These are phyloP conservation scores for Auxenochlorella pyrenoidosa DNA, from an alignment of 139 green algal species.

Conservation along the genomic window DNA sequence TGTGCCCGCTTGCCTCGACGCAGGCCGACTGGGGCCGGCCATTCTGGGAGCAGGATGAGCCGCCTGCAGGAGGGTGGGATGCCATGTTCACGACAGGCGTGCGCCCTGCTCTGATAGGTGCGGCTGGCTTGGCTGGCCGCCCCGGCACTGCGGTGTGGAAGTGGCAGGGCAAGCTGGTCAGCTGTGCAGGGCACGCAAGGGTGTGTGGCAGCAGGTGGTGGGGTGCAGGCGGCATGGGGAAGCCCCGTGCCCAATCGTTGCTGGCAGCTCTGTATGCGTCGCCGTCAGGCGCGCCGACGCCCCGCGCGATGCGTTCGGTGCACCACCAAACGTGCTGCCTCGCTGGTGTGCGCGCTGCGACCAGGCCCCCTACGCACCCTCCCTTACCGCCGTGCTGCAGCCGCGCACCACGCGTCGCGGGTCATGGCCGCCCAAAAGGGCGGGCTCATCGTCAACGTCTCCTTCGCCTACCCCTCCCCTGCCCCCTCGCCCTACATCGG, in stretches of 20 bases:
- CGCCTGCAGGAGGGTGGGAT: not conserved
- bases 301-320: too few species aligned
- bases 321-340: too few species aligned
- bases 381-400: not conserved
- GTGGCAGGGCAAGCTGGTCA: too few species aligned
- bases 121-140: not conserved
- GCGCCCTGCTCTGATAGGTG: conserved; percentile 2
- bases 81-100: conserved; percentile 8
- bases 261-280: too few species aligned
- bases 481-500: not conserved
- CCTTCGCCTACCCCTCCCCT: not conserved
- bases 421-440: not conserved
- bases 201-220: too few species aligned
- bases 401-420: not conserved
- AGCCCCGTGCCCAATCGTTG: too few species aligned
- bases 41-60: conserved; percentile 4
- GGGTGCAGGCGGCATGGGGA: too few species aligned
- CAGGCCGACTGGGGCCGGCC: not conserved
- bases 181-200: too few species aligned
- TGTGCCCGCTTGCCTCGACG: not conserved
- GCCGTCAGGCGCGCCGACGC: too few species aligned
- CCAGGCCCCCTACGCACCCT: too few species aligned
- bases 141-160: not conserved
- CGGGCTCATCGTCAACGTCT: conserved; percentile 22
- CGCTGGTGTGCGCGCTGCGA: too few species aligned